Evolutionary conservation across 495 filamentous ascomycete genomes (phyloP).

Genomic region (Xylaria palmicola): DNA sequence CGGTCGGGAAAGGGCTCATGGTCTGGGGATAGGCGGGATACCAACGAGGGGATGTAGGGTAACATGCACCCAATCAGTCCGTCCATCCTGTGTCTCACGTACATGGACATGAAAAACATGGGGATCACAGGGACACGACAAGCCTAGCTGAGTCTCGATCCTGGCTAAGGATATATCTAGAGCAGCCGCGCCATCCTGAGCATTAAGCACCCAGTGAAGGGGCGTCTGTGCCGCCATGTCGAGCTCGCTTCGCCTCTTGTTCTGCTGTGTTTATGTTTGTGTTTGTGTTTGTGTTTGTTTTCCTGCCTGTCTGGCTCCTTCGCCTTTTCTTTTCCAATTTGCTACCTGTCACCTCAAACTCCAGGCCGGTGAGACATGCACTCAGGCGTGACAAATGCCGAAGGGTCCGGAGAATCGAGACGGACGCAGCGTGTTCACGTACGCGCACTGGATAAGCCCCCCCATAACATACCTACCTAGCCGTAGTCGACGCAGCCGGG

Average conservation of each 20-base stretch:
- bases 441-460: not conserved
- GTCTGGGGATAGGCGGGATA: conserved; percentile 1
- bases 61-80: not conserved
- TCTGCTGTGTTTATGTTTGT: no score
- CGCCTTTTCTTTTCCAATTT: not conserved
- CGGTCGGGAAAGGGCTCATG: not conserved
- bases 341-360: not conserved
- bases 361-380: not conserved
- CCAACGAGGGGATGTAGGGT: conserved; percentile 1
- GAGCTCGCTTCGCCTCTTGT: not conserved
- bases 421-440: not conserved
- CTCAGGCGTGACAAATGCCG: not conserved
- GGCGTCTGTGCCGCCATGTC: no score
- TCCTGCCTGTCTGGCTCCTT: no score
- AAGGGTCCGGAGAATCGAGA: not conserved
- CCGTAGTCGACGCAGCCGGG: not conserved
- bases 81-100: not conserved
- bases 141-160: not conserved
- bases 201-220: no score
- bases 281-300: no score
- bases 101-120: not conserved
- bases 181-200: not conserved
- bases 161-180: not conserved
- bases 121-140: not conserved
- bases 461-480: conserved; percentile 2